Evolutionary conservation across 2,329 filamentous ascomycete genomes (phyloP), one percentile per base, ranked within the genome.

Genomic region (Penicillium sp.): DNA sequence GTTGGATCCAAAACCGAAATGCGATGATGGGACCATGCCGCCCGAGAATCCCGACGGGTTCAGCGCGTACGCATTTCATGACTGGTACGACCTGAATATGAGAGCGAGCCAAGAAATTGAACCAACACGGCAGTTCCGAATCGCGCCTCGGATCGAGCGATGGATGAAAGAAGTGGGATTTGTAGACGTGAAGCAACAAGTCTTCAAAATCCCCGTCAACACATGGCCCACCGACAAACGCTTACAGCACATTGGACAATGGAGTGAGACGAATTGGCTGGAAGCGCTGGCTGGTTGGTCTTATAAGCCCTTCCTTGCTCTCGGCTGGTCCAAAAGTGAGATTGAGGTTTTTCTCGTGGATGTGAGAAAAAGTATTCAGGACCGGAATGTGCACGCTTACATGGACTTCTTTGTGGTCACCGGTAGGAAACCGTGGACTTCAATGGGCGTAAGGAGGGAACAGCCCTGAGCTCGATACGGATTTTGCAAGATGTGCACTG

Each of bases 161-260:
- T 79, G 73, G 70, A 78, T 83, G 65, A 69, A 73, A 58, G 73
- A 77, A 27, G 74, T 77, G 1, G 81, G 81, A 0, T 83, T 81
- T 48, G 71, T 76, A 3, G 77, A 83, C 46, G 73, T 84, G 9
- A 67, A 77, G 40, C 74, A 79, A 53, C 69, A 72, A 32, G 60
- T 76, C 11, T 72, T 70, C 54, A 81, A 79, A 61, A 69, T 83
- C 5, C 76, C 77, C 0, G 66, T 74, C 28, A 78, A 77, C 43
- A 62, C 69, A 3, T 80, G 77, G 77, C 72, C 76, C 0, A 67
- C 65, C 41, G 75, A 79, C 47, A 66, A 69, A 8, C 66, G 70
- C 11, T 58, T 74, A 33, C 77, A 73, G 48, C 60, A 71, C 39
- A 65, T 79, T 12, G 78, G 78, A n/a, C 63, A 66, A 6, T 78